Evolutionary conservation across 1,284 basidiomycete genomes (phyloP), one percentile per base, ranked within the genome.

Genomic region (Ganoderma sinense): DNA sequence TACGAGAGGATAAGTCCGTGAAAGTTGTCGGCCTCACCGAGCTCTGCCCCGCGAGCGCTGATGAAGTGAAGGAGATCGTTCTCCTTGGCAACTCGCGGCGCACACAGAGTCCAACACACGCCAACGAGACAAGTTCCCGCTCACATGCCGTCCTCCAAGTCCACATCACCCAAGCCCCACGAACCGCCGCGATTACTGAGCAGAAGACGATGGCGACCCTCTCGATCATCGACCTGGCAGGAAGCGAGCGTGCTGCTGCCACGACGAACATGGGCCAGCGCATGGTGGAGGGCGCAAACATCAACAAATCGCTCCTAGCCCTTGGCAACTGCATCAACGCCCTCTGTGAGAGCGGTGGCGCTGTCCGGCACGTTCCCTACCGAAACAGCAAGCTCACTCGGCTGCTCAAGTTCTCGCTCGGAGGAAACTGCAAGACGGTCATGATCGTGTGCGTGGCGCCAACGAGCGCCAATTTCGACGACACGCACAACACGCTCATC

Each of bases 401-500:
- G 36, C 83, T 98, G 62, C 91, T 98, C 78, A 98, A 98, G 81
- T 98, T 97, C 84, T 97, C 97, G 0, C 89, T 98, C 45, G 97
- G 97, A 0, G 97, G 97, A 18, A 98, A 98, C 81, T 99, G 97
- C 87, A 95, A 97, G 82, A 99, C 97, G 0, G 96, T 97, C 78
- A 97, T 97, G 96, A 96, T 98, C 72, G 97, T 98, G 68, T 98
- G 97, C 80, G 87, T 99, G 65, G 96, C 96, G 1, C 97, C 97
- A 1, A 96, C 96, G 20, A 97, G 96, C 51, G 89, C 89, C 40
- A 96, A 99, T 81, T 97, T 98, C 78, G 97, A 98, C 78, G 97
- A 99, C 80, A 98, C 97, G 36, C 95, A 97, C 80, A 99, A 99
- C 80, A 98, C 97, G 0, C 91, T 99, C 59, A 86, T 97, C 67